Base-by-base conservation (phyloP, 192 early-diverging fungal species). In the Umbelopsis isabellina region DNA sequence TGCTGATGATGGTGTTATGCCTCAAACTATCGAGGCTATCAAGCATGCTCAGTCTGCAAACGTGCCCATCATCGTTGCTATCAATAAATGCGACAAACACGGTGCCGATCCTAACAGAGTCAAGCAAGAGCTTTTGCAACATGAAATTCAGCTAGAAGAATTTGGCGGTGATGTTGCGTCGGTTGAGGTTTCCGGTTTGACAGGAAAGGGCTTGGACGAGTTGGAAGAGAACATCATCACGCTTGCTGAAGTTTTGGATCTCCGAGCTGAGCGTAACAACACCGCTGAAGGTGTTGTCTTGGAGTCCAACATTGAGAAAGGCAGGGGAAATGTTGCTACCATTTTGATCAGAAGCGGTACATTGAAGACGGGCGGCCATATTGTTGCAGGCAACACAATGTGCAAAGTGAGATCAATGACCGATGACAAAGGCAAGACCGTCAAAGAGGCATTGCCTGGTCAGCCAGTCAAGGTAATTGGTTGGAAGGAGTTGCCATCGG, bases 1-100 rank as follows among this genome's bases (percentile, higher is more conserved):
- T 4, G 97, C 95, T 10, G 97, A 97, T 74, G 97, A 97, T 78
- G 97, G 97, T 5, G 91, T 99, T 27, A 99, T 97, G 97, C 97
- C 97, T 1, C 97, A 99, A 77, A 99, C 97, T 2, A 82, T 92
- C 9, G 97, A 98, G 78, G 95, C 97, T 9, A 95, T 99, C 65
- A 86, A 94, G 73, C 96, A 96, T 79, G 93, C 95, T 7, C 84
- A 91, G 41, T 88, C 87, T 10, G 93, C 95, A 11, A 84, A 86
- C 58, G 92, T 95, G 20, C 95, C 96, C 21, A 89, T 99, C 46
- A 90, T 99, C 70, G 95, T 99, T 0, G 97, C 97, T 0, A 91
- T 99, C 67, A 99, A 97, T 87, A 99, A 99, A 79, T 97, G 96
- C 76, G 97, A 99, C 81, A 97, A 95, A 72, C 91, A 89, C 21